These are phyloP conservation scores for Royoungia palumana DNA, from an alignment of 768 basidiomycete species.

Conservation along the genomic window DNA sequence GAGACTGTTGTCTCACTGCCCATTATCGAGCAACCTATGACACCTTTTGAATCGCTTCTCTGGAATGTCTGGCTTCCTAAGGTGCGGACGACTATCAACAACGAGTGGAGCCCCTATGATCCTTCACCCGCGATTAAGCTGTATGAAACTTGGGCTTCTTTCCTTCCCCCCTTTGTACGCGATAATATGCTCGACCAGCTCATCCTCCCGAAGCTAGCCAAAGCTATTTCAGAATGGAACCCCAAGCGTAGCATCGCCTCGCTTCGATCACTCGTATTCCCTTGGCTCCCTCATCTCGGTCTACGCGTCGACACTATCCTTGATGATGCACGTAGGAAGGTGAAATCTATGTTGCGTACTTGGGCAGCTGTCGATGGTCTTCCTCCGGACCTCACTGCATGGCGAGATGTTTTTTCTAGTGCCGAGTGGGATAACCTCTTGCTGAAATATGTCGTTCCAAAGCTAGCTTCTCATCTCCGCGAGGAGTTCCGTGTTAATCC, in stretches of 20 bases:
- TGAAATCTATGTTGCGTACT: constrained; percentile 70
- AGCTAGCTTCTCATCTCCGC: constrained; percentile 78
- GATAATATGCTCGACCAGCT: constrained; percentile 97
- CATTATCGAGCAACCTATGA: constrained; percentile 66
- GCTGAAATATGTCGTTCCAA: constrained; percentile 89
- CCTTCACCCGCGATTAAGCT: constrained; percentile 76
- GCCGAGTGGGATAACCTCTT: constrained; percentile 90
- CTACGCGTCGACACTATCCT: constrained; percentile 79
- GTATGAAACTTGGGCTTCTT: constrained; percentile 83
- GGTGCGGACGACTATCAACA: constrained; percentile 91
- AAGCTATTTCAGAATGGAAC: constrained; percentile 83
- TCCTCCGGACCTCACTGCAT: constrained; percentile 70
- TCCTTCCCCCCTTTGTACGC: constrained; percentile 86
- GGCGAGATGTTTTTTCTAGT: constrained; percentile 82
- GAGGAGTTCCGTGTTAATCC: constrained; percentile 91
- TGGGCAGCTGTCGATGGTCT: constrained; percentile 75
- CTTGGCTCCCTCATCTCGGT: constrained; percentile 91
- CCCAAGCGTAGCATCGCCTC: constrained; percentile 54
- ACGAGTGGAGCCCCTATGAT: constrained; percentile 81
- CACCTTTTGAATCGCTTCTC: constrained; percentile 88
- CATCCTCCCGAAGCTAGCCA: constrained; percentile 87
- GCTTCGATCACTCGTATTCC: constrained; percentile 83
- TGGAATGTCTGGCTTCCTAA: constrained; percentile 97
- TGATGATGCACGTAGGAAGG: constrained; percentile 81
- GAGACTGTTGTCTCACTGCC: constrained; percentile 31